These are phyloP conservation scores for Phylloporus scabripes DNA, from an alignment of 768 basidiomycete genomes.

Conservation along the genomic window DNA sequence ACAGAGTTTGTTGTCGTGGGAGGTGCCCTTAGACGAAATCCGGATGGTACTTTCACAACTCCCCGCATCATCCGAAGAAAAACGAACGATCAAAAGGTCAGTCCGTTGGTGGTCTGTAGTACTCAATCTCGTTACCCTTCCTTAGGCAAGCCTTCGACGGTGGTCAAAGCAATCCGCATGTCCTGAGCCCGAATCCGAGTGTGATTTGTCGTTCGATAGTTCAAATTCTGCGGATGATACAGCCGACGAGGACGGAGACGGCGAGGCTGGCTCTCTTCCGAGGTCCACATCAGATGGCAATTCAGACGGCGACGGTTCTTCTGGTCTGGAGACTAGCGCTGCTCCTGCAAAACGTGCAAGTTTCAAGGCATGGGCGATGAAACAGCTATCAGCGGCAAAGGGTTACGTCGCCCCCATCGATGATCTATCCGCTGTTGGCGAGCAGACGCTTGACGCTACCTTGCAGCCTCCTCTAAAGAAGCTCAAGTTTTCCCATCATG, in stretches of 20 bases:
- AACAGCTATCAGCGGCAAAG: constrained; percentile 59
- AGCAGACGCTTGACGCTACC: constrained; percentile 2
- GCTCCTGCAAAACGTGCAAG: constrained; percentile 37
- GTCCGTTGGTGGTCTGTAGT: constrained; percentile 16
- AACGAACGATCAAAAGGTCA: constrained; percentile 41
- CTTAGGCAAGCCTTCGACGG: constrained; percentile 38
- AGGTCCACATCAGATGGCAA: constrained; percentile 15
- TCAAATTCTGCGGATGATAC: constrained; percentile 69
- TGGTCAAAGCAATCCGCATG: constrained; percentile 42
- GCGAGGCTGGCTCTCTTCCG: constrained; percentile 10
- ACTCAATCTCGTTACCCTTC: constrained; percentile 4
- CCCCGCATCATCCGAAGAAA: constrained; percentile 45
- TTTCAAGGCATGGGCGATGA: constrained; percentile 89
- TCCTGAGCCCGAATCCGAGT: constrained; percentile 31
- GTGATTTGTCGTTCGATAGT: constrained; percentile 69
- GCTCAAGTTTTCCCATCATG: constrained; percentile 36
- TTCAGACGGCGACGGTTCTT: constrained; percentile 15
- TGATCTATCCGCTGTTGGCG: constrained; percentile 13
- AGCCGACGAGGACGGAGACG: constrained; percentile 25
- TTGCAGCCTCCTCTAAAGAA: constrained; percentile 36
- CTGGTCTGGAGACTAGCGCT: constrained; percentile 15
- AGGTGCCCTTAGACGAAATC: constrained; percentile 58
- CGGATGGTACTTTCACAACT: constrained; percentile 52
- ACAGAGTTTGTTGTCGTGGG: constrained; percentile 38
- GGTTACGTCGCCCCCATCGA: constrained; percentile 25